A percentile compares a stretch with the other conserved stretches of the same genome.
phyloP scores from a whole-genome alignment of 345 rosid species.

The Cardamine occulta region DNA sequence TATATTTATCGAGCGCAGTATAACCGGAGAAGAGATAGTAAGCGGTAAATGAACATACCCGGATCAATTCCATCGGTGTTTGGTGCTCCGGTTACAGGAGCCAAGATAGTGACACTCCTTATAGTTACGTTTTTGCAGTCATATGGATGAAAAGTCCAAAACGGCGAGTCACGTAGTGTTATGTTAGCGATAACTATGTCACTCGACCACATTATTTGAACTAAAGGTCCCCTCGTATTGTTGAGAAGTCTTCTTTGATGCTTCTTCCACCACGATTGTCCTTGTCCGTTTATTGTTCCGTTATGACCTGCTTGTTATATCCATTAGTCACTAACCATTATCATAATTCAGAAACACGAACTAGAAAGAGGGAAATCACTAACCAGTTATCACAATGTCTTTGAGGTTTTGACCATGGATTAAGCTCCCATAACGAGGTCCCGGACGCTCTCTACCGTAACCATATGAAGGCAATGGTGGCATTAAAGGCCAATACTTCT shows the following conservation, averaged over 20 bases:
- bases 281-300: constrained; percentile 97
- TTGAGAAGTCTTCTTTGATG: constrained; percentile 91
- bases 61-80: constrained; percentile 99
- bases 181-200: constrained; percentile 77
- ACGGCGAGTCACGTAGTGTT: constrained; percentile 89
- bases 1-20: neutral
- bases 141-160: constrained; percentile 98
- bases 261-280: constrained; percentile 96
- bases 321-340: constrained; percentile 40
- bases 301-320: constrained; percentile 67
- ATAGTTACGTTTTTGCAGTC: constrained; percentile 92
- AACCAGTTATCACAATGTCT: constrained; percentile 71
- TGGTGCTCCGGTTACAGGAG: constrained; percentile 83
- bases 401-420: constrained; percentile 73
- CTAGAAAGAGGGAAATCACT: constrained; percentile 18
- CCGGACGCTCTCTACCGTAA: constrained; percentile 66
- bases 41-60: constrained; percentile 48
- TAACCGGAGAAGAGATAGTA: neutral
- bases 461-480: constrained; percentile 79
- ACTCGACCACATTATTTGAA: constrained; percentile 95
- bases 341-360: constrained; percentile 37
- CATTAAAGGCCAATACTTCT: constrained; percentile 65
- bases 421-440: constrained; percentile 78
- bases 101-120: constrained; percentile 76
- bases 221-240: constrained; percentile 92